Base-by-base conservation (phyloP, 371 early-diverging fungal species). In the Saksenaea oblongispora region DNA sequence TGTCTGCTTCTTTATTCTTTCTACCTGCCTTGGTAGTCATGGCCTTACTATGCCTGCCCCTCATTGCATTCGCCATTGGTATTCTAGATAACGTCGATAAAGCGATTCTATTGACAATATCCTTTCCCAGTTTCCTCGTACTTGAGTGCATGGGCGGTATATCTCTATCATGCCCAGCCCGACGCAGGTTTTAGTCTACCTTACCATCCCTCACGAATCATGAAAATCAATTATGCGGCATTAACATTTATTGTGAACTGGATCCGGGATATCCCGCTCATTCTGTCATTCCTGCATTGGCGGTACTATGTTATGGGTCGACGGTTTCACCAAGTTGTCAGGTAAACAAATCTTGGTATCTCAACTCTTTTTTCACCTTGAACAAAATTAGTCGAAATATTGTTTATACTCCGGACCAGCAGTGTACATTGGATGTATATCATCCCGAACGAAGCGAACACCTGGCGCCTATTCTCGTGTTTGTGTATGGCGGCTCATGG, bases 401-500 rank as follows among this genome's bases (percentile, higher is more conserved):
- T 44, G 55, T 63, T 1, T 82, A 79, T 56, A 66, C 69, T 44
- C 64, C 61, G 0, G 35, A 63, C 47, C 55, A 44, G 3, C 24
- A 44, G n/a, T 66, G 69, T 13, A 63, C 31, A 44, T 54, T 82
- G 11, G 83, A 82, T 60, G 63, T 79, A 0, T 82, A 82, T 57
- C 68, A 70, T 14, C 80, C 83, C 5, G 34, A 54, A 3, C 26
- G 34, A 1, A 42, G 57, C 8, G 27, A 57, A 11, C 63, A 66
- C 15, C 59, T 22, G 27, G 13, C 34, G 24, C 91, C 90, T 22
- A 87, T 91, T 14, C 75, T 93, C 62, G 71, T 93, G 0, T 93
- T 91, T 67, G 75, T 91, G 39, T 85, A 91, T 69, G 93, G 93
- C 41, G 91, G 92, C 2, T 76, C 84, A 17, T 93, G 93, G 93